Percentiles rank a stretch among this genome's conserved stretches.
Conservation (phyloP, 805 yeast genomes). For the Nakazawaea laoshanensis region DNA sequence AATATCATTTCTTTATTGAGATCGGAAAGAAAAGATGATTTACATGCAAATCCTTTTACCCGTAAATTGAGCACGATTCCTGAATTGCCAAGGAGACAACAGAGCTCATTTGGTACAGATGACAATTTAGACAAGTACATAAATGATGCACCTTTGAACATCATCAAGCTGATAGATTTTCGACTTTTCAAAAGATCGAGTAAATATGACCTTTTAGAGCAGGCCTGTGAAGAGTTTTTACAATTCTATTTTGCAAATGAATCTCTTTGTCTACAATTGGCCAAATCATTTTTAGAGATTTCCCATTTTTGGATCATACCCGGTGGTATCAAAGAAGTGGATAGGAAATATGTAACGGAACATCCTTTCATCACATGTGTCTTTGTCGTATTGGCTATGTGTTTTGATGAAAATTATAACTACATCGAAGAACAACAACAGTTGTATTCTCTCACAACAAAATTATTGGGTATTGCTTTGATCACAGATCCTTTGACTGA, state of each 20-base stretch:
- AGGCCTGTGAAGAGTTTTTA: constrained; percentile 34
- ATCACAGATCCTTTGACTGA: constrained; percentile 46
- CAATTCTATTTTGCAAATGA: constrained; percentile 36
- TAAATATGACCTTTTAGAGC: constrained; percentile 21
- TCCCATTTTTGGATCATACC: constrained; percentile 59
- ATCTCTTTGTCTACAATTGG: constrained; percentile 32
- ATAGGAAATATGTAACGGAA: constrained; percentile 33
- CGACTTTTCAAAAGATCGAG: constrained; percentile 16
- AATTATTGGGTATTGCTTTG: constrained; percentile 38
- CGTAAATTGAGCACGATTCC: constrained; percentile 1
- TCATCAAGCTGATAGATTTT: constrained; percentile 21
- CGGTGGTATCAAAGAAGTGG: constrained; percentile 45
- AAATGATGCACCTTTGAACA: constrained; percentile 20
- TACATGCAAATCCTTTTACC: background rate
- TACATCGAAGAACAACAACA: constrained; percentile 38
- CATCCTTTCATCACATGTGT: constrained; percentile 51
- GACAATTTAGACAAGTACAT: constrained; percentile 8
- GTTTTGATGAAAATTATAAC: constrained; percentile 43
- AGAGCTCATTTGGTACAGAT: constrained; percentile 4
- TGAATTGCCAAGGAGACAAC: background rate
- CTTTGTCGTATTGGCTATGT: constrained; percentile 45
- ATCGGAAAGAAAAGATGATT: background rate
- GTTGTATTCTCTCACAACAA: constrained; percentile 38
- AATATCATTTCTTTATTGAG: constrained; percentile 14
- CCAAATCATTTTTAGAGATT: constrained; percentile 37